Evolutionary conservation across 2,329 filamentous ascomycete species (phyloP).

Genomic region (Hortaea werneckii): DNA sequence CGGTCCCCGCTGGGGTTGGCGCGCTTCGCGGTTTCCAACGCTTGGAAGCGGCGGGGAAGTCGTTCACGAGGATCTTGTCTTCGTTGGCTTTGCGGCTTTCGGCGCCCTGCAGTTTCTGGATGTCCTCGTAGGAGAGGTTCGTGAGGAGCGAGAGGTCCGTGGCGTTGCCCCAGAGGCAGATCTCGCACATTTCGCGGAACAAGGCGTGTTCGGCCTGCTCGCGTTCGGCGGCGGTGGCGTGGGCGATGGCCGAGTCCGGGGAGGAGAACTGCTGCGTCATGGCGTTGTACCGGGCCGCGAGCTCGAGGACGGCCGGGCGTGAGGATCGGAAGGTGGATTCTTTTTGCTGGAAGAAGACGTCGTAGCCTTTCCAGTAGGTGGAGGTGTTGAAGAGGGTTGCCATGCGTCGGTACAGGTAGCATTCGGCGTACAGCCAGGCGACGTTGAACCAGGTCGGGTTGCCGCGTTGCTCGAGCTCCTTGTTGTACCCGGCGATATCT

Average conservation of each 20-base stretch:
- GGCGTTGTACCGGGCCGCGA: conserved; percentile 68
- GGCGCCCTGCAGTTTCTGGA: conserved; percentile 88
- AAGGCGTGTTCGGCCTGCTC: conserved; percentile 64
- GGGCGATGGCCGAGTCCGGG: conserved; percentile 22
- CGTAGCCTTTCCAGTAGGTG: conserved; percentile 77
- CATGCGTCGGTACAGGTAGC: conserved; percentile 85
- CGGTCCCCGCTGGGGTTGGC: conserved; percentile 51
- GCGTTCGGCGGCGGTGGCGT: conserved; percentile 41
- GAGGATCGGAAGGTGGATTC: conserved; percentile 87
- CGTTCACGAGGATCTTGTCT: conserved; percentile 85
- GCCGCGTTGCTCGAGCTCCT: conserved; percentile 65
- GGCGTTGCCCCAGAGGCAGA: conserved; percentile 94
- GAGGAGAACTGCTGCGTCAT: conserved; percentile 54
- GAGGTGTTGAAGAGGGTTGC: conserved; percentile 67
- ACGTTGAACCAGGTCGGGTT: conserved; percentile 71
- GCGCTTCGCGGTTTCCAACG: conserved; percentile 55
- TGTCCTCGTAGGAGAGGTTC: conserved; percentile 84
- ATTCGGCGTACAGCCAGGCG: conserved; percentile 86
- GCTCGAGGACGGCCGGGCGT: conserved; percentile 71
- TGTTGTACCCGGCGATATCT: conserved; percentile 75
- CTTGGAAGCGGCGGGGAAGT: conserved; percentile 64
- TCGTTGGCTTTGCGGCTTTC: conserved; percentile 77
- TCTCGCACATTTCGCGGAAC: conserved; percentile 89
- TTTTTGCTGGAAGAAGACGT: conserved; percentile 84
- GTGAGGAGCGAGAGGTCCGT: conserved; percentile 89